Percentiles rank a stretch among this genome's conserved stretches.
These are phyloP conservation scores for Linnemannia hyalina DNA, from an alignment of 192 early-diverging fungal genomes.

Conservation along the genomic window DNA sequence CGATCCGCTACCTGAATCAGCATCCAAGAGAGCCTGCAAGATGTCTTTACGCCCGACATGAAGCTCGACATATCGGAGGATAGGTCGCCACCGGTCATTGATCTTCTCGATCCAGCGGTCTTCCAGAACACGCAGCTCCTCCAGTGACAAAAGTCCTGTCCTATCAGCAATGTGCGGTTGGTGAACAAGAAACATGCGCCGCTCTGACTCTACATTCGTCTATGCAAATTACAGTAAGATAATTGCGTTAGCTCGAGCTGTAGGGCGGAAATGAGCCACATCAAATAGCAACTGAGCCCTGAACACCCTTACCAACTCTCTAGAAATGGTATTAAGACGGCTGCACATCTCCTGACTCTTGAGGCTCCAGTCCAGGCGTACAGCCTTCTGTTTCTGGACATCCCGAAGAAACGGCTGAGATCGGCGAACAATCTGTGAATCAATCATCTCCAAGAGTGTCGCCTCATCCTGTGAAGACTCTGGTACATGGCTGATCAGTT, in stretches of 20 bases:
- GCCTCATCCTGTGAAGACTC: constrained; percentile 13
- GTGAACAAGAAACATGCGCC: constrained; percentile 9
- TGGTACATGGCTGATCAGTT: constrained; percentile 3
- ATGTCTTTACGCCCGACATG: constrained; percentile 12
- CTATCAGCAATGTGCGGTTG: constrained; percentile 7
- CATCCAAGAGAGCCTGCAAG: constrained; percentile 3
- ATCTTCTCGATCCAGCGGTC: constrained; percentile 28
- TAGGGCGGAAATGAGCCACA: neutral
- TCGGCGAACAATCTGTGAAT: constrained; percentile 8
- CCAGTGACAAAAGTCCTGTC: neutral
- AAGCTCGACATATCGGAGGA: constrained; percentile 24
- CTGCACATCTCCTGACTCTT: constrained; percentile 12
- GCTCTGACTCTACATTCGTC: constrained; percentile 4
- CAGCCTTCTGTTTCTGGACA: constrained; percentile 1
- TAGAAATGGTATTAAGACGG: neutral
- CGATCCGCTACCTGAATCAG: neutral
- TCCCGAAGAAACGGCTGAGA: neutral
- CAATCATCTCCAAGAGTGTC: neutral
- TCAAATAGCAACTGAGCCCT: too few relatives aligned
- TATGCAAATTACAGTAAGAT: neutral
- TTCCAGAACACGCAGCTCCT: constrained; percentile 21
- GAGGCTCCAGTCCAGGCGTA: constrained; percentile 12
- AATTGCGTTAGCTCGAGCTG: neutral
- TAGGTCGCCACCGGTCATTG: constrained; percentile 28
- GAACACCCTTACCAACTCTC: constrained; percentile 23